Evolutionary conservation across 2,329 filamentous ascomycete genomes (phyloP), one percentile per base, ranked within the genome.

Genomic region (Beauveria scarabaeidicola): DNA sequence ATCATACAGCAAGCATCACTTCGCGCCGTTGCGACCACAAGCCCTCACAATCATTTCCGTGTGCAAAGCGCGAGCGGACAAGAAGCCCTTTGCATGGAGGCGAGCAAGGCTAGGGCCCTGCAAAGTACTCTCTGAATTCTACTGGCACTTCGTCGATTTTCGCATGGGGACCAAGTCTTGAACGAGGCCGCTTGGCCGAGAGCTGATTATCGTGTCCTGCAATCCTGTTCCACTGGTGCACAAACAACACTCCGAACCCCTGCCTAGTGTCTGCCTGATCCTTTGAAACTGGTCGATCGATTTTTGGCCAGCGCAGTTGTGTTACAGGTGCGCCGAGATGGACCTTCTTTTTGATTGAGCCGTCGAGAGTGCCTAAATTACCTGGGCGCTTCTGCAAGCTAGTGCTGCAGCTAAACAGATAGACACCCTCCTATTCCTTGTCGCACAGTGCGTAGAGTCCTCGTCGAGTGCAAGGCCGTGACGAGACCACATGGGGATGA

Each of bases 221-320:
- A n/a, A 27, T 29, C 23, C 46, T n/a, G 17, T 23, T 13, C n/a
- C 29, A 19, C 53, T 56, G 27, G 29, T 44, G 2, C 40, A n/a
- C 21, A 13, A 11, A 27, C n/a, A 46, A 27, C 10, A 19, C 23
- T 32, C 17, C 25, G 5, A 19, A 29, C 23, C 55, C 55, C 25
- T 58, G 55, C 19, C 55, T 58, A 51, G 54, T 23, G 54, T n/a
- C 54, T 50, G 32, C 10, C 19, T 29, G 17, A 10, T 43, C 32
- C 25, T 48, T 23, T 13, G n/a, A 52, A 52, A 46, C 32, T 19
- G 25, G 59, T 52, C 59, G 59, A 61, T 61, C 52, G 59, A 61
- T 54, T 61, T 54, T 52, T 48, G 46, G 27, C 25, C 52, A 56
- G 52, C 36, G n/a, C 29, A 19, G 10, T n/a, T 51, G 29, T 47